Percentiles rank a stretch among this genome's conserved stretches.
phyloP scores from a whole-genome alignment of 192 early-diverging fungal species.

The Funneliformis geosporum region DNA sequence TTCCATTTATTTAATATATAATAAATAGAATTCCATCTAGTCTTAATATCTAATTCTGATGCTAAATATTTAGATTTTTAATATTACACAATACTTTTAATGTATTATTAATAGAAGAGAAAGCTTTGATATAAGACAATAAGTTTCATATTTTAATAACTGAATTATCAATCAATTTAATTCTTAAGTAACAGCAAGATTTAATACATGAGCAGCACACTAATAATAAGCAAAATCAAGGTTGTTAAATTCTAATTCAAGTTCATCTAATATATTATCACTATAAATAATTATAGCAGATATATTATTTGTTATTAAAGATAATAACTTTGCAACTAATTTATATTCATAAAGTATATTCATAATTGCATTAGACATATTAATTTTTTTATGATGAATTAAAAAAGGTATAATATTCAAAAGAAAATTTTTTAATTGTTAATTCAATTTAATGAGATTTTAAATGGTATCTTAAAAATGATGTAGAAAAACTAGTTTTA shows the following conservation, averaged over 20 bases:
- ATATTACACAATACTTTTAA: background rate
- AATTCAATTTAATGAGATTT: too few species aligned
- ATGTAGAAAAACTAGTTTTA: too few species aligned
- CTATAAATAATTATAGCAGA: background rate
- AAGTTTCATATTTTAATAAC: background rate
- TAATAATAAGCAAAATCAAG: background rate
- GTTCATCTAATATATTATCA: background rate
- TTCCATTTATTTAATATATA: background rate
- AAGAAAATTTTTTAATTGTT: background rate
- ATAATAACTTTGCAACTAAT: background rate
- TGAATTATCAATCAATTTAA: background rate
- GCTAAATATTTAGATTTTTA: slow-evolving; percentile 9
- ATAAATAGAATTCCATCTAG: too few species aligned
- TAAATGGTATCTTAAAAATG: too few species aligned
- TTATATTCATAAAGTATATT: background rate
- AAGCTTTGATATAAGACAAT: background rate
- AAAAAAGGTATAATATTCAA: slow-evolving; percentile 8
- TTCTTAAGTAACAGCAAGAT: slow-evolving; percentile 15
- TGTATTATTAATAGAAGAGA: background rate
- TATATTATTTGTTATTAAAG: slow-evolving; percentile 5
- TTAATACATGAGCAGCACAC: slow-evolving; percentile 20
- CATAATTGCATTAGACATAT: slow-evolving; percentile 2
- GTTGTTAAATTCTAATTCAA: background rate
- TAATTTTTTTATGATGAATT: background rate
- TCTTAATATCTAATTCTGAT: background rate